Base-by-base conservation (phyloP, 2,329 filamentous ascomycete species). In the Lecanicillium sp. region DNA sequence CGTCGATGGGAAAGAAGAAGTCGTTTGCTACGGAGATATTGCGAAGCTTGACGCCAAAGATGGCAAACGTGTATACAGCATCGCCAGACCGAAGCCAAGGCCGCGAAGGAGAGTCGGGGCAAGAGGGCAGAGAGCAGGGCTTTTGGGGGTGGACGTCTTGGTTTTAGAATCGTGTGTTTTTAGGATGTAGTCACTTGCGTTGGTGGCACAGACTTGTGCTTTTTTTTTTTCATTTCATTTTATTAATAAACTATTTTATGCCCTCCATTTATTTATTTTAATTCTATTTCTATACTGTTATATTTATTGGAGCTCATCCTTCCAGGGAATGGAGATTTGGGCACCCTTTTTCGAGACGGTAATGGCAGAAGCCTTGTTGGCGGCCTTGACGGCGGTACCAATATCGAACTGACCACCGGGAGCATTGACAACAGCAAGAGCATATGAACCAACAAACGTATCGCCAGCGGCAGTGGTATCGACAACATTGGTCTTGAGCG, bases 401-500 rank as follows among this genome's bases (percentile, higher is more conserved):
- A 83, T 69, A 41, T 73, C 68, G 41, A 78, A 73, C 11, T 42
- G 44, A 11, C 41, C 51, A 18, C 43, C 50, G 27, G 46, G 48
- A n/a, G 54, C 55, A 37, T 55, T 69, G 29, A 85, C 85, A 20
- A 83, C 73, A 41, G 79, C 75, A 18, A 92, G 75, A 3, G 86
- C 84, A 57, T 95, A 94, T 16, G 78, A 83, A 2, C 92, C 90
- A 5, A 94, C 85, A 63, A 95, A 95, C 0, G 90, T 95, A 58
- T 96, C 90, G 0, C 90, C 90, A 5, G 92, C 92, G 2, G 84
- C 90, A 7, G 90, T 96, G 1, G 90, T 96, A 58, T 96, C 90
- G 4, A 95, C 78, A 2, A 96, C 90, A 15, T 58, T 63, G 4
- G 86, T 82, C 59, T 83, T 82, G 45, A 75, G 70, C 0, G 85